These are phyloP conservation scores for Fusarium pseudograminearum DNA, from an alignment of 2,329 filamentous ascomycete genomes.

Conservation along the genomic window DNA sequence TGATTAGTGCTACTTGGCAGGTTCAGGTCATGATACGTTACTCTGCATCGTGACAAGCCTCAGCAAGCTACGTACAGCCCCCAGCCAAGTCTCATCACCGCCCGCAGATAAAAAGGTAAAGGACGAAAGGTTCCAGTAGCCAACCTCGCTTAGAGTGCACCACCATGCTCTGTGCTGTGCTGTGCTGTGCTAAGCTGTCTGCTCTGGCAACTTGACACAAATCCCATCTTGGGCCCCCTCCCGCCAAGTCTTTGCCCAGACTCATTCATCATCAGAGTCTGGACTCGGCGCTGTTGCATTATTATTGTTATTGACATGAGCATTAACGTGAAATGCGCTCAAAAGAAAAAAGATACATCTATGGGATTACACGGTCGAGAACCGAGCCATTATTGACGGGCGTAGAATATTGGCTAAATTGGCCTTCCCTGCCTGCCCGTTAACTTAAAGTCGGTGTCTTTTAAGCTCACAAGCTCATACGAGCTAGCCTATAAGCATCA, in stretches of 20 bases:
- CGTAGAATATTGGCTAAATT: slow-evolving; percentile 17
- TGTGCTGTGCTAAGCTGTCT: slow-evolving; percentile 7
- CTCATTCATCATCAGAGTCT: slow-evolving; percentile 32
- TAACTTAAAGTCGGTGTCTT: slow-evolving; percentile 15
- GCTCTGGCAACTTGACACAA: slow-evolving; percentile 38
- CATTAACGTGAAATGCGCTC: slow-evolving; percentile 12
- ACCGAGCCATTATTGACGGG: not conserved
- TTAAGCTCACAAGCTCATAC: slow-evolving; percentile 35
- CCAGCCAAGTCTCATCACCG: slow-evolving; percentile 8
- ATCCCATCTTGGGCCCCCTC: slow-evolving; percentile 36
- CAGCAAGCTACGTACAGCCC: slow-evolving; percentile 4
- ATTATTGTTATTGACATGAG: slow-evolving; percentile 4
- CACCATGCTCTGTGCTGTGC: slow-evolving; percentile 2
- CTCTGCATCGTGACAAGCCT: slow-evolving; percentile 31
- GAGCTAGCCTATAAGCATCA: slow-evolving; percentile 13
- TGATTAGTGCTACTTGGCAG: slow-evolving; percentile 21
- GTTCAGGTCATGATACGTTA: slow-evolving; percentile 26
- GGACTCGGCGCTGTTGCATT: slow-evolving; percentile 35
- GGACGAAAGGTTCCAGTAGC: slow-evolving; percentile 30
- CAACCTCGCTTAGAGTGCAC: slow-evolving; percentile 34
- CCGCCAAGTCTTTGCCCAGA: slow-evolving; percentile 37
- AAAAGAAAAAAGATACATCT: not conserved
- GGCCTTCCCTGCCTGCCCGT: slow-evolving; percentile 1
- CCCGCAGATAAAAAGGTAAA: not conserved
- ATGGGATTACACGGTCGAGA: slow-evolving; percentile 6